Evolutionary conservation across 2,329 filamentous ascomycete species (phyloP).

Genomic region (Colletotrichum chrysophilum): DNA sequence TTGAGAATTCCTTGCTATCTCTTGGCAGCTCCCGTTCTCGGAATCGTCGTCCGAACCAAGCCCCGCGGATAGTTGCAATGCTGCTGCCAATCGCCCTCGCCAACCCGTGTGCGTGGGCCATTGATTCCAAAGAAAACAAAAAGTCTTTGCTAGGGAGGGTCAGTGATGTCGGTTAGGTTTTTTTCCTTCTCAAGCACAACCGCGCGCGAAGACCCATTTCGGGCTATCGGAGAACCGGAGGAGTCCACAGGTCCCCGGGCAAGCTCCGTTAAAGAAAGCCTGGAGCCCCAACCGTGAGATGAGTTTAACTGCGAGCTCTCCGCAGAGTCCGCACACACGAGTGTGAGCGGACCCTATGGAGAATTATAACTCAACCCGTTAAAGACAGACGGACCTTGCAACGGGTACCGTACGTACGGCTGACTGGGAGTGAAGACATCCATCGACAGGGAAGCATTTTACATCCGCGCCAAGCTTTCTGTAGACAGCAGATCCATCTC

Average conservation of each 20-base stretch:
- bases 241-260: not conserved
- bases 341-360: not conserved
- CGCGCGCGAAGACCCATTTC: not conserved
- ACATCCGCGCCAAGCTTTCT: slow-evolving; percentile 5
- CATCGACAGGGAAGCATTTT: not conserved
- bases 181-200: not conserved
- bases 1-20: not conserved
- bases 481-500: slow-evolving; percentile 2
- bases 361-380: not conserved
- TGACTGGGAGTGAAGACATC: not conserved
- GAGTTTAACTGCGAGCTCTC: not conserved
- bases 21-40: not conserved
- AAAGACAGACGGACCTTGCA: not conserved
- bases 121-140: not conserved
- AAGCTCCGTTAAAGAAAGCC: not conserved
- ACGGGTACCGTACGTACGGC: not conserved
- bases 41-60: not conserved
- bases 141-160: not conserved
- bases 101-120: not conserved
- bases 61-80: not conserved
- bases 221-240: not conserved
- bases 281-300: not conserved
- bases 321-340: not conserved
- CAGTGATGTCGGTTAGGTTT: not conserved
- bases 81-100: not conserved